A percentile compares a stretch with the other conserved stretches of the same genome.
Evolutionary conservation across 2,329 filamentous ascomycete species (phyloP).

Genomic region (Neopestalotiopsis clavispora): DNA sequence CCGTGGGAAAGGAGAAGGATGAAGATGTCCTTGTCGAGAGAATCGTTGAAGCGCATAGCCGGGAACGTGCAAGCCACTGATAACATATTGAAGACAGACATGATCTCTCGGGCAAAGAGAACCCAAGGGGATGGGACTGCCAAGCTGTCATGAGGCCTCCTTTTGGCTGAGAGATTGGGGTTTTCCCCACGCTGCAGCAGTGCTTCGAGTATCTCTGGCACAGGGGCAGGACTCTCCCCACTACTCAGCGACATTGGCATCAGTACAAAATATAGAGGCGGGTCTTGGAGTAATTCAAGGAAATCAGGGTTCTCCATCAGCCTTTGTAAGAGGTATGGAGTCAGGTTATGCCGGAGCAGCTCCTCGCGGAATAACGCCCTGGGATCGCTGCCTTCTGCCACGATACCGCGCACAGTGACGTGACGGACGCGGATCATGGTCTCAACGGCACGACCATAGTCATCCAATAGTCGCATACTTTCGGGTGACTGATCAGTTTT

Average conservation of each 20-base stretch:
- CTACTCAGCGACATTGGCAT: slow-evolving; percentile 6
- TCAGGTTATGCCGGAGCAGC: slow-evolving; percentile 3
- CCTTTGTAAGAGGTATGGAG: not conserved
- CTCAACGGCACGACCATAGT: not conserved
- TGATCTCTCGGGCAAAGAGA: not conserved
- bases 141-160: not conserved
- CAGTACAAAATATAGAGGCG: not conserved
- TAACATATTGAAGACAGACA: slow-evolving; percentile 13
- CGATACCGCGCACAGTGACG: not conserved
- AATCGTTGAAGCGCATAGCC: not conserved
- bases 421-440: not conserved
- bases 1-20: slow-evolving; percentile 1
- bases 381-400: not conserved
- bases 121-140: not conserved
- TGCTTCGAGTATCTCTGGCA: not conserved
- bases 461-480: not conserved
- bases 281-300: slow-evolving; percentile 1
- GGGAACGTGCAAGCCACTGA: not conserved
- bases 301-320: not conserved
- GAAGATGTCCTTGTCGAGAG: not conserved
- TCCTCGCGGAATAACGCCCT: slow-evolving; percentile 1
- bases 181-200: not conserved
- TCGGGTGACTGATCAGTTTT: not conserved
- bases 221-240: not conserved
- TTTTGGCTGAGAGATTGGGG: not conserved